phyloP scores from a whole-genome alignment of 2,329 filamentous ascomycete species.

The Passalora sequoiae region DNA sequence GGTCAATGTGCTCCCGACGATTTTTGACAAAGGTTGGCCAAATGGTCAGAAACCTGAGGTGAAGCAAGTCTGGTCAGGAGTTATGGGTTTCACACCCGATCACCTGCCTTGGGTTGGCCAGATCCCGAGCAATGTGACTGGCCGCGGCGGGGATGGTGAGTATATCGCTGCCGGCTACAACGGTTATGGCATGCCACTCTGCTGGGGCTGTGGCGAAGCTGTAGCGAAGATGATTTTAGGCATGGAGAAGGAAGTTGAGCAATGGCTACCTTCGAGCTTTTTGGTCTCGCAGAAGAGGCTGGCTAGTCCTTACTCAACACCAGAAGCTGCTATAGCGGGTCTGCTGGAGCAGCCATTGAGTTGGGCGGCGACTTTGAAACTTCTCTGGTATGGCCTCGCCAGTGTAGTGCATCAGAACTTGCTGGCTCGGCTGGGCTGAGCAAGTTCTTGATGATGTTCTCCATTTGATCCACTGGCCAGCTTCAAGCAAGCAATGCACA shows the following conservation, averaged over 20 bases:
- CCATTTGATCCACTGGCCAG: too few species aligned
- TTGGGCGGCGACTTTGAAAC: background rate
- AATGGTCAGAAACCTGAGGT: slow-evolving; percentile 10
- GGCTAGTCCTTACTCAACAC: slow-evolving; percentile 9
- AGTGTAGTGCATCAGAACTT: background rate
- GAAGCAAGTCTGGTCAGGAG: slow-evolving; percentile 16
- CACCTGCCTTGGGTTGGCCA: slow-evolving; percentile 16
- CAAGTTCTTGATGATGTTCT: too few species aligned
- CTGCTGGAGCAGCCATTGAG: slow-evolving; percentile 12
- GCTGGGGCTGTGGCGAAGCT: slow-evolving; percentile 22
- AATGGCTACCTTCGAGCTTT: slow-evolving; percentile 16
- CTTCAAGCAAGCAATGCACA: too few species aligned
- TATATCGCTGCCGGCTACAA: slow-evolving; percentile 22
- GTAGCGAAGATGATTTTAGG: slow-evolving; percentile 21
- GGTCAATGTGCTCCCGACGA: slow-evolving; percentile 10
- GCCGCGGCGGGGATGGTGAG: slow-evolving; percentile 13
- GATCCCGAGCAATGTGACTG: slow-evolving; percentile 7
- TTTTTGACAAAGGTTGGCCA: slow-evolving; percentile 17
- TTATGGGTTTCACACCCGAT: slow-evolving; percentile 18
- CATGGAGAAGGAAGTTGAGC: slow-evolving; percentile 10
- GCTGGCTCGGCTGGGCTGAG: background rate
- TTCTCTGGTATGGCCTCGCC: background rate
- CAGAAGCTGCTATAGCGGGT: slow-evolving; percentile 13
- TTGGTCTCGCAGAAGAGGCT: slow-evolving; percentile 14
- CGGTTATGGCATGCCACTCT: slow-evolving; percentile 22